These are phyloP conservation scores for Avena atlantica DNA, from an alignment of 176 grass and related monocot genomes.

Conservation along the genomic window DNA sequence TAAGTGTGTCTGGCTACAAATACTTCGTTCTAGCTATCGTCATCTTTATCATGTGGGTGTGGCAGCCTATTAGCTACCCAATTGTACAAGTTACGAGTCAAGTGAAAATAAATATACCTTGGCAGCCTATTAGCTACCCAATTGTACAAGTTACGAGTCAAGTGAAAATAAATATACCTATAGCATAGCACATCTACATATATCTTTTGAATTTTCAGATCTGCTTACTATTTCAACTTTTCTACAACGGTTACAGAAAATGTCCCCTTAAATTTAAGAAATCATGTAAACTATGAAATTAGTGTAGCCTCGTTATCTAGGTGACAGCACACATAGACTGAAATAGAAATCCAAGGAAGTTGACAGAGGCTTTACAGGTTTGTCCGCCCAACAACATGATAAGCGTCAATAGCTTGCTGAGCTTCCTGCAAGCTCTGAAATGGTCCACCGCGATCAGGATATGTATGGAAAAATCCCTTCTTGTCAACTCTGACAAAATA, in stretches of 20 bases:
- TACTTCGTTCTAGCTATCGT: too few relatives aligned
- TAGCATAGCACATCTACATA: not conserved
- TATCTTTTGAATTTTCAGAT: not conserved
- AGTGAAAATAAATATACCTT: not conserved
- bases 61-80: not conserved
- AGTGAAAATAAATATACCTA: not conserved
- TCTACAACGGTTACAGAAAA: too few relatives aligned
- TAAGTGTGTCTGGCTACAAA: too few relatives aligned
- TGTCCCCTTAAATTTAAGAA: not conserved
- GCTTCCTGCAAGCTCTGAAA: not conserved
- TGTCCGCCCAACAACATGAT: not conserved
- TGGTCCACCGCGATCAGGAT: slow-evolving; percentile 3
- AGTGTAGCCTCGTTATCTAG: not conserved
- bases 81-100: not conserved
- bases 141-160: not conserved
- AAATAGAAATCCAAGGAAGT: not conserved
- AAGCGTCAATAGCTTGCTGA: not conserved
- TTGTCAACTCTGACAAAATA: not conserved
- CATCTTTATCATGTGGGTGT: not conserved
- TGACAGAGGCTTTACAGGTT: not conserved
- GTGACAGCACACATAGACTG: not conserved
- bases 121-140: not conserved
- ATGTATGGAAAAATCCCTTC: not conserved
- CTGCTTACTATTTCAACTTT: not conserved
- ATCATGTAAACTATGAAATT: not conserved